phyloP scores from a whole-genome alignment of 2,329 filamentous ascomycete species.

The Chrysoporthe puriensis region DNA sequence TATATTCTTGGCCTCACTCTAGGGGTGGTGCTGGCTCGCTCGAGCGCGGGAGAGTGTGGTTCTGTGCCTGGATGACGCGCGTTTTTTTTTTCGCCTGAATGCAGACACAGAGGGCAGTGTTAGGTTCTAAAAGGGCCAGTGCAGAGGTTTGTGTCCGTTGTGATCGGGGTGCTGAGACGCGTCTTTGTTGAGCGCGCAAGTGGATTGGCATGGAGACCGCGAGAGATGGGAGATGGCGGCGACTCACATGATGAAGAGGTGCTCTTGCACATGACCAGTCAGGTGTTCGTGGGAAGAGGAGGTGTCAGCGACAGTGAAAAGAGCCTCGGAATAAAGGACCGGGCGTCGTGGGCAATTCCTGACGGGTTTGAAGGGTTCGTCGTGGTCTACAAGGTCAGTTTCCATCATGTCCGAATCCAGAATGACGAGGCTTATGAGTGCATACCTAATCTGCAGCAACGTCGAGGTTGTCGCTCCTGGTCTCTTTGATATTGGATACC shows the following conservation, averaged over 20 bases:
- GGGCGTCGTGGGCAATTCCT: constrained; percentile 6
- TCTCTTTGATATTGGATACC: constrained; percentile 27
- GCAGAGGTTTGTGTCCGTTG: not conserved
- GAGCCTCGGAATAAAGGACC: constrained; percentile 21
- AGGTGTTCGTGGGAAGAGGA: constrained; percentile 18
- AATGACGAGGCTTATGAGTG: constrained; percentile 21
- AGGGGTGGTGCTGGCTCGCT: not conserved
- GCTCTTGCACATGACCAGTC: constrained; percentile 27
- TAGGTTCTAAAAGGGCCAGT: not conserved
- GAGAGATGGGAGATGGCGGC: constrained; percentile 15
- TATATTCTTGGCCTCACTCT: not conserved
- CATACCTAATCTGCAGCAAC: constrained; percentile 22
- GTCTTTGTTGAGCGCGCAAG: not conserved
- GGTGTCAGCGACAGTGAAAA: constrained; percentile 20
- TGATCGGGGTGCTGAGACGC: not conserved
- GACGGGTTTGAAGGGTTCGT: constrained; percentile 4
- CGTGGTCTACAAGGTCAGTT: constrained; percentile 20
- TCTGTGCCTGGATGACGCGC: not conserved
- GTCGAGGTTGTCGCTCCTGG: constrained; percentile 17
- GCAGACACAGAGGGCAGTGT: not conserved
- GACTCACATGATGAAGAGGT: constrained; percentile 23
- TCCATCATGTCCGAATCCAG: constrained; percentile 25
- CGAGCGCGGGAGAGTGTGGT: not conserved
- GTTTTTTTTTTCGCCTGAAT: not conserved
- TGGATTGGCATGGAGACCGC: not conserved